Base-by-base conservation (phyloP, 805 yeast genomes). In the Torulaspora gathmanii region DNA sequence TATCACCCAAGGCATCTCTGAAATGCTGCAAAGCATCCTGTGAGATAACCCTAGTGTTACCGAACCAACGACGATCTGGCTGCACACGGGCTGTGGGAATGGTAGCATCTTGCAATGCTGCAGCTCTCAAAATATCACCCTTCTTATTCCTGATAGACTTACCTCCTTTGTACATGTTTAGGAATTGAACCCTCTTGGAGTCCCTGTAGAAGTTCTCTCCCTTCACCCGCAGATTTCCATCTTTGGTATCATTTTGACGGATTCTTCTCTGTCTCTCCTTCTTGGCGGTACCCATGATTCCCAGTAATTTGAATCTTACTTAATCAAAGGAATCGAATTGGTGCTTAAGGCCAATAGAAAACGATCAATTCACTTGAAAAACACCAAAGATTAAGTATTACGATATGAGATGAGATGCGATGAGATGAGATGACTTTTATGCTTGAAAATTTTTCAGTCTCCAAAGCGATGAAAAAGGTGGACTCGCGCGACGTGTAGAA, bases 21-120 rank as follows among this genome's bases (percentile, higher is more conserved):
- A 91, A 91, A 70, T 93, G 98, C 23, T 84, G 73, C 58, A 91
- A 72, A 1, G 98, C 96, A 73, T 93, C 96, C 66, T 91, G 99
- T 4, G 97, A 91, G 61, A 91, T 91, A 33, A 91, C 99, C 62
- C 99, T 79, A 11, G 99, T 88, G 69, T 89, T 93, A 39, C 96
- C 96, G 63, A 93, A 93, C 99, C 98, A 91, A 63, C 95, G 80
- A 66, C 96, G 79, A 67, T 91, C 91, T 5, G 99, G 98, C 63
- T 87, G 96, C 35, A 91, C 95, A 50, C 99, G 75, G 1, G 98
- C 98, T 52, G 73, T 79, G 11, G 98, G 98, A 23, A 86, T 74
- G 51, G 88, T 90, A 3, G 88, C 81, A 55, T 86, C 82, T 65
- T 91, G 99, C 46, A 91, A 75, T 23, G 80, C 82, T 15, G 98